Conservation (phyloP, 306 rosid species). For the Vachellia pachyceras region DNA sequence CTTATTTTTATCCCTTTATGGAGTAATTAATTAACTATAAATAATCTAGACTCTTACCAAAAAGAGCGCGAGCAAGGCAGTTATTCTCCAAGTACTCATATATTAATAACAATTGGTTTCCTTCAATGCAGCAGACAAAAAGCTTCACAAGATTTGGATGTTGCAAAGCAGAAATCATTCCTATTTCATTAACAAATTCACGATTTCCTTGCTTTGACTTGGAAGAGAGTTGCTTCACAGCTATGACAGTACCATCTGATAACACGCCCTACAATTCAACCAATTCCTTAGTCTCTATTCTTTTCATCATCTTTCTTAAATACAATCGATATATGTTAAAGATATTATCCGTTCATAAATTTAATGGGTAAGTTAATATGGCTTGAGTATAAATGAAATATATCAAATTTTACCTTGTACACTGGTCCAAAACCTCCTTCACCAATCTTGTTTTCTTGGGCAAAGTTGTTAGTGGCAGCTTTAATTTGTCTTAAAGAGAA, state of each 20-base stretch:
- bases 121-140: constrained; percentile 85
- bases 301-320: background rate
- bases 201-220: constrained; percentile 88
- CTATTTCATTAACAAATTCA: constrained; percentile 81
- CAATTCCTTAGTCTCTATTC: background rate
- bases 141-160: constrained; percentile 86
- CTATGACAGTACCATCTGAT: constrained; percentile 67
- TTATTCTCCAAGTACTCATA: constrained; percentile 91
- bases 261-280: constrained; percentile 58
- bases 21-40: background rate
- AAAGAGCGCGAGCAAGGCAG: constrained; percentile 82
- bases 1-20: background rate
- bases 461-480: constrained; percentile 68
- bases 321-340: background rate
- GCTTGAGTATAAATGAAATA: background rate
- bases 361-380: background rate
- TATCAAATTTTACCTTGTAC: constrained; percentile 58
- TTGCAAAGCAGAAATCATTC: constrained; percentile 86
- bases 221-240: constrained; percentile 82
- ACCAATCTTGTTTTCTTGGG: constrained; percentile 65
- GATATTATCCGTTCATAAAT: background rate
- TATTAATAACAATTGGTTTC: constrained; percentile 68
- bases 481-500: constrained; percentile 69
- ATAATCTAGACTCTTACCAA: constrained; percentile 43
- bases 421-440: constrained; percentile 95